These are phyloP conservation scores for Cyclocybe cylindracea DNA, from an alignment of 768 basidiomycete species.

Conservation along the genomic window DNA sequence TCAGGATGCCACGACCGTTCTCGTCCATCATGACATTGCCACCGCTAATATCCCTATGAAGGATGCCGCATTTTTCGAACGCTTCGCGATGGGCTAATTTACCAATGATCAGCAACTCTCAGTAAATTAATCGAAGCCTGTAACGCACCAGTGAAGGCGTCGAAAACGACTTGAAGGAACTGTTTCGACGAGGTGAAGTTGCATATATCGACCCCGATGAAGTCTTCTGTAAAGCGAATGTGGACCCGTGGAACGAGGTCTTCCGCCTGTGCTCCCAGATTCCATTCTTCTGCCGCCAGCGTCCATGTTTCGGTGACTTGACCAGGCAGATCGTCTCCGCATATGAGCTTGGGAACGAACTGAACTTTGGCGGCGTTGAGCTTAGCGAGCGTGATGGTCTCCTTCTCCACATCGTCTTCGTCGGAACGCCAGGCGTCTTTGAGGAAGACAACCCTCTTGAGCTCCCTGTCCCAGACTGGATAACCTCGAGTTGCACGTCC, in stretches of 20 bases:
- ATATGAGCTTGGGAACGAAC: slow-evolving; percentile 25
- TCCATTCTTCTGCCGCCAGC: slow-evolving; percentile 10
- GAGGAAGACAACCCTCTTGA: slow-evolving; percentile 22
- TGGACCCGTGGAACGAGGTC: slow-evolving; percentile 15
- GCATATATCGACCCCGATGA: slow-evolving; percentile 12
- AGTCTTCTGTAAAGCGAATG: slow-evolving; percentile 20
- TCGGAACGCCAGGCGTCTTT: slow-evolving; percentile 31
- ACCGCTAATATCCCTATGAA: too few species aligned
- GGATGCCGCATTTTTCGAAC: too few species aligned
- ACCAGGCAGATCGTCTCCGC: slow-evolving; percentile 27
- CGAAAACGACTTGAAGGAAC: slow-evolving; percentile 15
- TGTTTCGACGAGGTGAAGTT: slow-evolving; percentile 15
- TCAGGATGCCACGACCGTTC: too few species aligned
- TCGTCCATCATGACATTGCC: too few species aligned
- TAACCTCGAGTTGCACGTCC: slow-evolving; percentile 24
- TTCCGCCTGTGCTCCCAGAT: neutral
- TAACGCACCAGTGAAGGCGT: slow-evolving; percentile 24
- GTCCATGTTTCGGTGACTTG: slow-evolving; percentile 16
- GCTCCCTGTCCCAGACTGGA: slow-evolving; percentile 11
- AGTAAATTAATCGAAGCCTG: neutral
- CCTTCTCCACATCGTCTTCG: slow-evolving; percentile 12
- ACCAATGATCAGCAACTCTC: too few species aligned
- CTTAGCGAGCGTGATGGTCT: slow-evolving; percentile 17
- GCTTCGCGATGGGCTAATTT: too few species aligned
- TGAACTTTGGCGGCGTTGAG: slow-evolving; percentile 17